Evolutionary conservation across 768 basidiomycete species (phyloP).

Genomic region (Myochromella boudieri): DNA sequence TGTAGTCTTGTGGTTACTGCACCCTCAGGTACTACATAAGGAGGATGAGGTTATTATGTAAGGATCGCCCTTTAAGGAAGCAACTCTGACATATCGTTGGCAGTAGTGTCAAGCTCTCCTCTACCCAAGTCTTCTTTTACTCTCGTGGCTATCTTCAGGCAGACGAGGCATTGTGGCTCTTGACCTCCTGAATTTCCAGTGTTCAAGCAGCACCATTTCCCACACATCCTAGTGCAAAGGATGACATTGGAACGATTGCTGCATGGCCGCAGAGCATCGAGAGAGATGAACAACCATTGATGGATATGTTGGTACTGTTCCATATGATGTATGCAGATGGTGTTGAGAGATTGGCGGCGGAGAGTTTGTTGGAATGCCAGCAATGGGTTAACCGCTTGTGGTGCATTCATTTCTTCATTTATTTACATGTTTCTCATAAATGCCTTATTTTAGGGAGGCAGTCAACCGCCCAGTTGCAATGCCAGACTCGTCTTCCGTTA

Average conservation of each 20-base stretch:
- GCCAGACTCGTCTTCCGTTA: conserved; percentile 48
- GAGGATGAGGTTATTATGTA: too few species aligned
- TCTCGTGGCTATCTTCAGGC: conserved; percentile 87
- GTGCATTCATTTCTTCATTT: conserved; percentile 41
- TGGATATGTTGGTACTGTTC: conserved; percentile 84
- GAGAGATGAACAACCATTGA: conserved; percentile 45
- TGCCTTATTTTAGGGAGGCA: conserved; percentile 58
- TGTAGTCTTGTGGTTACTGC: too few species aligned
- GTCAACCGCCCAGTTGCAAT: conserved; percentile 55
- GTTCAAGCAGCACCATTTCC: conserved; percentile 84
- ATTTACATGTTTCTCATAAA: conserved; percentile 2
- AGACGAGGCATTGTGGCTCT: conserved; percentile 83
- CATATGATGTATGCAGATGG: conserved; percentile 90
- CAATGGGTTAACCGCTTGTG: conserved; percentile 92
- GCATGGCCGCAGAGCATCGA: conserved; percentile 60
- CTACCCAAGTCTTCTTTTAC: conserved; percentile 79
- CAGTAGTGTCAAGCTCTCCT: conserved; percentile 79
- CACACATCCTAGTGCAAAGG: conserved; percentile 73
- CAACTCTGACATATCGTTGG: too few species aligned
- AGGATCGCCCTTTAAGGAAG: too few species aligned
- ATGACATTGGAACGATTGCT: conserved; percentile 86
- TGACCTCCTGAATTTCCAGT: conserved; percentile 83
- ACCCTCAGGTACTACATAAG: too few species aligned
- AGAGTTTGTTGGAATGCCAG: conserved; percentile 81
- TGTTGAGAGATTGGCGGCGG: conserved; percentile 82